Percentiles rank a stretch among this genome's conserved stretches.
Conservation (phyloP, 441 rosid genomes). For the Brassica balearica region DNA sequence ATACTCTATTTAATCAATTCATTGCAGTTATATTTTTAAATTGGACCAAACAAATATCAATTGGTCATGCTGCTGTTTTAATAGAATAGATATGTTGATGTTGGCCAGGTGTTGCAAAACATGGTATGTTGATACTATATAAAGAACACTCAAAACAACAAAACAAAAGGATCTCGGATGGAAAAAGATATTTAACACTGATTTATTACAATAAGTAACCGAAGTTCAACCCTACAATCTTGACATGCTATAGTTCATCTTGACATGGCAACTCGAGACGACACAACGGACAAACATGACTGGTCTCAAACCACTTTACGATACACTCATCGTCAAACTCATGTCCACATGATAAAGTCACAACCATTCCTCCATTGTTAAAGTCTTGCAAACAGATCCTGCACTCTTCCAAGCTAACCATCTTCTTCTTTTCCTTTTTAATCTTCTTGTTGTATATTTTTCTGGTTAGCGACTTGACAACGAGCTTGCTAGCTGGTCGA, state of each 20-base stretch:
- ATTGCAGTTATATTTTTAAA: no score
- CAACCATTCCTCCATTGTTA: conserved; percentile 9
- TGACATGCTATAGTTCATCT: background rate
- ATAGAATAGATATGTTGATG: background rate
- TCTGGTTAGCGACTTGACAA: conserved; percentile 21
- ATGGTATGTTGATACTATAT: background rate
- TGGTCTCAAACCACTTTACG: conserved; percentile 22
- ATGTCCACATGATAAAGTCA: conserved; percentile 33
- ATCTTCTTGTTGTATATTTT: background rate
- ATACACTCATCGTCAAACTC: conserved; percentile 27
- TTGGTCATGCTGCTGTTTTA: no score
- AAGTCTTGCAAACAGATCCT: conserved; percentile 31
- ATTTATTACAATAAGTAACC: conserved; percentile 12
- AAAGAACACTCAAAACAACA: conserved; percentile 1
- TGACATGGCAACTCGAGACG: conserved; percentile 20
- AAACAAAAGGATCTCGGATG: background rate
- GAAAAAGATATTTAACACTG: background rate
- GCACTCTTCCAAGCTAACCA: conserved; percentile 10
- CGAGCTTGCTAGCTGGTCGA: conserved; percentile 14
- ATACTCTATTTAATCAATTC: no score
- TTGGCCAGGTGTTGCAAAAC: background rate
- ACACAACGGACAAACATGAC: conserved; percentile 36
- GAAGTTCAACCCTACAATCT: background rate
- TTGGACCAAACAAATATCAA: no score
- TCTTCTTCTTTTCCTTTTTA: background rate